Base-by-base conservation (phyloP, 106 monocot genomes). In the Acorus calamus region DNA sequence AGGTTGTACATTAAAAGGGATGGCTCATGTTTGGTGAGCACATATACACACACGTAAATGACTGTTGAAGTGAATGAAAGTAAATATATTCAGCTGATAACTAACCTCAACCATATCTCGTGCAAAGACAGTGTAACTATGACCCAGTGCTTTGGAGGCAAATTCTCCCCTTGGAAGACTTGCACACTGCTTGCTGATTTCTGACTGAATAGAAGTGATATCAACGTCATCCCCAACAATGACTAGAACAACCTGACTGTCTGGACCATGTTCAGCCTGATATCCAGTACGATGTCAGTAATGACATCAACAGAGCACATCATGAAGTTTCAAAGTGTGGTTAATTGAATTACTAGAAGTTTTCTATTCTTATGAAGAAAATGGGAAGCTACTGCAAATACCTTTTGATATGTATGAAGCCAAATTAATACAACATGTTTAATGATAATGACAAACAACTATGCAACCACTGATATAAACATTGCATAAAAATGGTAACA, bases 181-280 rank as follows among this genome's bases (percentile, higher is more conserved):
- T 42, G 75, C 74, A 52, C 89, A 82, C 70, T 94, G 94, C 67
- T 80, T 81, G 56, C 61, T 76, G 54, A 90, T 81, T 74, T 90
- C 89, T 67, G 64, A 61, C 55, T 94, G 82, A 46, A 94, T 91
- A 47, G 79, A 81, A 43, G 64, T 56, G 14, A 91, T 11, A 77
- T 98, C 78, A 52, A 85, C 78, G 44, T 67, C 87, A 47, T 88
- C 85, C 72, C 96, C 96, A 52, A 77, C 80, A 64, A 91, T 49
- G 43, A 91, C 91, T 56, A 98, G 83, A 85, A 98, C 91, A 47
- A 98, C 96, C 68, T 98, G 96, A 77, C 96, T 98, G 69, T 98
- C 91, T 12, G 96, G 87, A 4, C 96, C 96, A 79, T 91, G 96
- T 67, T 98, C 96, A 8, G 96, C 96, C 96, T 98, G 79, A 12